Base-by-base conservation (phyloP, 345 rosid species). In the Gossypium bickii region DNA sequence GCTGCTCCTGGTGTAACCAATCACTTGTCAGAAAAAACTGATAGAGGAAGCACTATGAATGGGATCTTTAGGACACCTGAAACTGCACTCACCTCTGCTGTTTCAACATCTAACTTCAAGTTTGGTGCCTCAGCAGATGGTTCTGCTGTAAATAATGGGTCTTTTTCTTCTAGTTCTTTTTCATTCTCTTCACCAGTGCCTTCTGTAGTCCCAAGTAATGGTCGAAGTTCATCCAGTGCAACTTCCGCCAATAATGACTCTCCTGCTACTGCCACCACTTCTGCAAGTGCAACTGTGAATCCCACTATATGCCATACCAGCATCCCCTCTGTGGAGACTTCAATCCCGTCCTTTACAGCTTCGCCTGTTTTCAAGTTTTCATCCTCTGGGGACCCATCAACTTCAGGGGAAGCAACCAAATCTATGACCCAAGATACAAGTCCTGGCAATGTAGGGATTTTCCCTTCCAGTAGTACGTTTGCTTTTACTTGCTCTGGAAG, bases 351-450 rank as follows among this genome's bases (percentile, higher is more conserved):
- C 56, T 12, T 59, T 67, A 70, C 81, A 18, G 80, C 87, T 67
- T 15, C 82, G 51, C 74, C 88, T 68, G 3, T 77, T 80, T 85
- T 85, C 76, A 84, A 83, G 45, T 80, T 87, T 67, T 87, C 84
- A 27, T 80, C 87, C 34, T 16, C 89, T 74, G 70, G 74, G 34
- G 76, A 75, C 76, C 69, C 85, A 62, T 60, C 87, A 68, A 75
- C 78, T 74, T 64, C 86, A 69, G 73, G 56, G 22, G 67, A 51
- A 67, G 80, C 79, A 24, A 83, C 82, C 66, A 94, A 87, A 76
- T 53, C 80, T 56, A 84, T 83, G 75, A 77, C 60, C 25, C 86
- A 78, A 78, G 86, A 77, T 22, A 25, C 79, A 0, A 73, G 72
- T 45, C 69, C 76, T 66, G 86, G 80, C 51, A 84, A 78, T 76